Evolutionary conservation across 352 stramenopile genomes (phyloP).

Genomic region (Pythium rhizo-oryzae): DNA sequence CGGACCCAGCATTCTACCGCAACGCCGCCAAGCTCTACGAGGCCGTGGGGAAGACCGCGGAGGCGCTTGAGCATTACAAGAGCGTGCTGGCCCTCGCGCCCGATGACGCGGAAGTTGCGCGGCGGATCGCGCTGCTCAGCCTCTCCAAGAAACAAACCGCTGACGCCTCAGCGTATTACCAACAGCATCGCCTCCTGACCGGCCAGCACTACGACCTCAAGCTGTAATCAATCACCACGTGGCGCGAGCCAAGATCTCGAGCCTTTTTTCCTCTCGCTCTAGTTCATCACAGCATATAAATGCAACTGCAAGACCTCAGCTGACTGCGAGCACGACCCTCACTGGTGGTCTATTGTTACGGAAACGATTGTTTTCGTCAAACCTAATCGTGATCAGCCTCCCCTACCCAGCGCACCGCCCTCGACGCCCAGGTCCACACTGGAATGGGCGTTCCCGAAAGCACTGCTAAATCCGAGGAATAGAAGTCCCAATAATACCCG

Average conservation of each 20-base stretch:
- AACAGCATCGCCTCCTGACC: slow-evolving; percentile 41
- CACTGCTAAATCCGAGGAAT: not conserved
- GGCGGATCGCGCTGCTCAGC: slow-evolving; percentile 49
- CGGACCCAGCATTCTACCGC: slow-evolving; percentile 52
- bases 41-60: slow-evolving; percentile 44
- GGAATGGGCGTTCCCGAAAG: not conserved
- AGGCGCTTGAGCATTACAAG: slow-evolving; percentile 55
- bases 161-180: slow-evolving; percentile 43
- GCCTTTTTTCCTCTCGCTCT: not conserved
- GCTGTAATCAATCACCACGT: slow-evolving; percentile 33
- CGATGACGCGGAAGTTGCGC: slow-evolving; percentile 39
- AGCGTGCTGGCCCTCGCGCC: slow-evolving; percentile 38
- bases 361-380: not conserved
- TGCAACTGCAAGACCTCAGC: slow-evolving; percentile 1
- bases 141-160: slow-evolving; percentile 38
- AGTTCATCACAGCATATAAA: not conserved
- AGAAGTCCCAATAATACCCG: slow-evolving; percentile 15
- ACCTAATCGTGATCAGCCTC: not conserved
- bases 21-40: slow-evolving; percentile 66
- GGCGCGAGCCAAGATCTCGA: not conserved
- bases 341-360: not conserved
- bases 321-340: not conserved
- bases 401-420: not conserved
- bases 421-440: not conserved
- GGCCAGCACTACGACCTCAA: slow-evolving; percentile 69